A percentile compares a stretch with the other conserved stretches of the same genome.
Evolutionary conservation across 2,329 filamentous ascomycete species (phyloP).

Genomic region (Hypoxylon sp.): DNA sequence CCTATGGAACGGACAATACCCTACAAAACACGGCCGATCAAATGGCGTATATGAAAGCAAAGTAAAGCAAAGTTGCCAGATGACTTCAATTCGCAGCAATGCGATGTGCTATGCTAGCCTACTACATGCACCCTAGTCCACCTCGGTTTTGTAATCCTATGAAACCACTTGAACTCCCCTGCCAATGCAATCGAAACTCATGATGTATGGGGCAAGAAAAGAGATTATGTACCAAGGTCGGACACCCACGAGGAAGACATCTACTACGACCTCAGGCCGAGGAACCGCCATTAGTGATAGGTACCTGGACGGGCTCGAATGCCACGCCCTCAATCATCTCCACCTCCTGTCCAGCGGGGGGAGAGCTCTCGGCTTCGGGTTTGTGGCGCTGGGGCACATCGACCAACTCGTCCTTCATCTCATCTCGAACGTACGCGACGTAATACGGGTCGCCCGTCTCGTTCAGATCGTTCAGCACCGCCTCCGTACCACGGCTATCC

Average conservation of each 20-base stretch:
- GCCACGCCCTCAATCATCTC: constrained; percentile 51
- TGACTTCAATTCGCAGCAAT: constrained; percentile 23
- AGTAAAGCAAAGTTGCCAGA: background rate
- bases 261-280: constrained; percentile 8
- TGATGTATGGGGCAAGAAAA: constrained; percentile 8
- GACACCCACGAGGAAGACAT: background rate
- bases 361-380: constrained; percentile 10
- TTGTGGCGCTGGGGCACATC: constrained; percentile 59
- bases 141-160: constrained; percentile 13
- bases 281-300: constrained; percentile 18
- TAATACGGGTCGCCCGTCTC: constrained; percentile 83
- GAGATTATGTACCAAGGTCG: constrained; percentile 27
- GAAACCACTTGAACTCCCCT: constrained; percentile 33
- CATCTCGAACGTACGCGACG: constrained; percentile 83
- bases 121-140: constrained; percentile 20
- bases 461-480: constrained; percentile 77
- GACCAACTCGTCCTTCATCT: constrained; percentile 68
- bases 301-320: constrained; percentile 34
- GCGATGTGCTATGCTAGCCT: constrained; percentile 8
- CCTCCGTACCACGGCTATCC: constrained; percentile 69
- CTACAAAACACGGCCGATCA: background rate
- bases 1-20: background rate
- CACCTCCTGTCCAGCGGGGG: constrained; percentile 30
- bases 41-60: background rate
- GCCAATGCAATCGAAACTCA: constrained; percentile 29